phyloP scores from a whole-genome alignment of 2,329 filamentous ascomycete genomes.

The Seiridium cupressi region DNA sequence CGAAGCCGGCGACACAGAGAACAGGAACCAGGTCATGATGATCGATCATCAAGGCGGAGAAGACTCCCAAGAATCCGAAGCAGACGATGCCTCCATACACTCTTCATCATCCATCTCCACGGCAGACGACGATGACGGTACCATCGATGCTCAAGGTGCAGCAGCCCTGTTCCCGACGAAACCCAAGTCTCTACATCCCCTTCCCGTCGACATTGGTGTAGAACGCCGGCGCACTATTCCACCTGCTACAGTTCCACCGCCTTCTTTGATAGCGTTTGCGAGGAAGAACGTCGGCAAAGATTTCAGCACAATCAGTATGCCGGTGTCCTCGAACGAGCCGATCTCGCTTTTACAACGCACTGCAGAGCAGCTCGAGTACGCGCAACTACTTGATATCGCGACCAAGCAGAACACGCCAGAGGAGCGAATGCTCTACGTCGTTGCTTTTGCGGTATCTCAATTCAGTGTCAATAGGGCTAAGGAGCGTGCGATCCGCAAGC shows the following conservation, averaged over 20 bases:
- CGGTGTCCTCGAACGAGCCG: constrained; percentile 93
- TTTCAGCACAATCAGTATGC: constrained; percentile 94
- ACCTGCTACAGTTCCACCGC: constrained; percentile 74
- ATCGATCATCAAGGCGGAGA: constrained; percentile 71
- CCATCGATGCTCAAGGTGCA: constrained; percentile 52
- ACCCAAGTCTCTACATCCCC: constrained; percentile 72
- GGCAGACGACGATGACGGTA: constrained; percentile 56
- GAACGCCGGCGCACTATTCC: constrained; percentile 69
- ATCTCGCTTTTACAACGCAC: constrained; percentile 83
- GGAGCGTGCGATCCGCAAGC: constrained; percentile 90
- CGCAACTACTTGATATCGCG: constrained; percentile 76
- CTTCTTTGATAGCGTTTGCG: constrained; percentile 89
- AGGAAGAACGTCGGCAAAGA: constrained; percentile 99
- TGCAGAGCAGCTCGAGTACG: constrained; percentile 90
- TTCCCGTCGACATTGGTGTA: constrained; percentile 68
- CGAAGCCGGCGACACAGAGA: constrained; percentile 59
- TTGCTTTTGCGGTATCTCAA: constrained; percentile 86
- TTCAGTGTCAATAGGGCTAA: constrained; percentile 81
- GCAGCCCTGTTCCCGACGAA: constrained; percentile 73
- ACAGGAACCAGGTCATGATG: constrained; percentile 65
- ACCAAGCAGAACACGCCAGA: constrained; percentile 56
- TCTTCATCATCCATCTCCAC: constrained; percentile 61
- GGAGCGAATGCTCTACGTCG: constrained; percentile 79
- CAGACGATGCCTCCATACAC: constrained; percentile 50
- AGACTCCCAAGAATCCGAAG: constrained; percentile 57